These are phyloP conservation scores for Trichophyton benhamiae DNA, from an alignment of 2,329 filamentous ascomycete species.

Conservation along the genomic window DNA sequence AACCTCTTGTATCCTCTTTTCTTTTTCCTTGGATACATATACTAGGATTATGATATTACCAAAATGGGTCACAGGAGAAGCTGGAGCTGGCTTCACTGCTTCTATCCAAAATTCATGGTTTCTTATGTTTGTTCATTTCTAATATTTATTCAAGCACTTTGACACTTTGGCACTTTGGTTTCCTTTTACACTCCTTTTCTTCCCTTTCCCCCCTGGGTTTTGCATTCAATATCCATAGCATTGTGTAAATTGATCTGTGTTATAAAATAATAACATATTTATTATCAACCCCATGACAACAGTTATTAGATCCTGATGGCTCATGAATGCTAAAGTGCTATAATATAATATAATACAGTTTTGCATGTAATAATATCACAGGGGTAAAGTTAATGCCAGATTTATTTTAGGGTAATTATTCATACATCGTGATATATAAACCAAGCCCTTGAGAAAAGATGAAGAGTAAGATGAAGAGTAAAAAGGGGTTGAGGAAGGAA, in stretches of 20 bases:
- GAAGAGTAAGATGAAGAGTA: not conserved
- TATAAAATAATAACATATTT: not conserved
- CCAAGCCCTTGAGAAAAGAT: not conserved
- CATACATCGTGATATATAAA: conserved; percentile 6
- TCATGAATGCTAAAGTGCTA: not conserved
- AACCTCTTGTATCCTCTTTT: not conserved
- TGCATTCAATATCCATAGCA: too few relatives aligned
- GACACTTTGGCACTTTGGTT: not conserved
- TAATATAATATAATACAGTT: too few relatives aligned
- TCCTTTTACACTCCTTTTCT: too few relatives aligned
- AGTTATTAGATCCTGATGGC: not conserved
- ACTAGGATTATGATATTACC: not conserved
- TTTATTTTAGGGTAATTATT: conserved; percentile 2
- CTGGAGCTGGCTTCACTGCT: not conserved
- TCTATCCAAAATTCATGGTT: not conserved
- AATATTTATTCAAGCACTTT: not conserved
- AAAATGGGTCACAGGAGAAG: not conserved
- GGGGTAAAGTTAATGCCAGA: not conserved
- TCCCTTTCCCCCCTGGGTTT: too few relatives aligned
- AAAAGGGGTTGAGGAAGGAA: not conserved
- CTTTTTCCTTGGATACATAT: not conserved
- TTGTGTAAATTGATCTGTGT: not conserved
- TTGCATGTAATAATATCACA: not conserved
- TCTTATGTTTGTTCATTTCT: not conserved
- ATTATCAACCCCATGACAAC: not conserved